These are phyloP conservation scores for Rhizopus delemar DNA, from an alignment of 371 early-diverging fungal species.

Conservation along the genomic window DNA sequence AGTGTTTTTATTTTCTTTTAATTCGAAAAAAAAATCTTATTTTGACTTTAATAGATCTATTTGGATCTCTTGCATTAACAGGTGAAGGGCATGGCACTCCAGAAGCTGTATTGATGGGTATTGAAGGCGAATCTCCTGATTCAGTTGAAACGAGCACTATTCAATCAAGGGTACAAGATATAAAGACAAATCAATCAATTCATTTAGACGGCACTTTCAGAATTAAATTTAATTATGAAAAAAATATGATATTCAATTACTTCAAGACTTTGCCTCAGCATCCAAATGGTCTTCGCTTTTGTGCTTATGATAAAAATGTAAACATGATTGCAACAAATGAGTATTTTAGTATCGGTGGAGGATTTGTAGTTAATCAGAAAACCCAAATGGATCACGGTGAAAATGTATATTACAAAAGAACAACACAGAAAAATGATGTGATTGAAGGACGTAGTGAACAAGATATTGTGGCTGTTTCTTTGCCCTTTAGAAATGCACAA, in stretches of 20 bases:
- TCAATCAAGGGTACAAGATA: conserved; percentile 70
- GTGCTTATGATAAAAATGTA: conserved; percentile 78
- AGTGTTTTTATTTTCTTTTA: conserved; percentile 13
- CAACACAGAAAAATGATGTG: conserved; percentile 23
- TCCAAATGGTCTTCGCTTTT: conserved; percentile 95
- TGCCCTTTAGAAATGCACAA: conserved; percentile 84
- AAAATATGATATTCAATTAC: conserved; percentile 84
- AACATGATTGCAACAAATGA: conserved; percentile 89
- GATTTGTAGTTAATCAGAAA: conserved; percentile 91
- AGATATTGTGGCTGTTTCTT: conserved; percentile 76
- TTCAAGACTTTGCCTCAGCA: conserved; percentile 90
- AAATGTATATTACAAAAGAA: conserved; percentile 81
- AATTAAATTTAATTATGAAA: conserved; percentile 81
- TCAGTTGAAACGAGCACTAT: conserved; percentile 84
- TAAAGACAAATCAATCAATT: conserved; percentile 67
- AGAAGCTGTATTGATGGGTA: conserved; percentile 85
- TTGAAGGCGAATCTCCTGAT: conserved; percentile 94
- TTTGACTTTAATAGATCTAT: conserved; percentile 63
- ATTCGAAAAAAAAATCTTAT: not conserved
- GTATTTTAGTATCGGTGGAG: conserved; percentile 94
- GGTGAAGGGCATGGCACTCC: conserved; percentile 96
- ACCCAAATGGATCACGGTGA: conserved; percentile 85
- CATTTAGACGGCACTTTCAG: conserved; percentile 74
- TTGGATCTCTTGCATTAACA: conserved; percentile 92
- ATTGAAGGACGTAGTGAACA: conserved; percentile 59